Base-by-base conservation (phyloP, 257 asterid genomes). In the Craterostigma plantagineum region DNA sequence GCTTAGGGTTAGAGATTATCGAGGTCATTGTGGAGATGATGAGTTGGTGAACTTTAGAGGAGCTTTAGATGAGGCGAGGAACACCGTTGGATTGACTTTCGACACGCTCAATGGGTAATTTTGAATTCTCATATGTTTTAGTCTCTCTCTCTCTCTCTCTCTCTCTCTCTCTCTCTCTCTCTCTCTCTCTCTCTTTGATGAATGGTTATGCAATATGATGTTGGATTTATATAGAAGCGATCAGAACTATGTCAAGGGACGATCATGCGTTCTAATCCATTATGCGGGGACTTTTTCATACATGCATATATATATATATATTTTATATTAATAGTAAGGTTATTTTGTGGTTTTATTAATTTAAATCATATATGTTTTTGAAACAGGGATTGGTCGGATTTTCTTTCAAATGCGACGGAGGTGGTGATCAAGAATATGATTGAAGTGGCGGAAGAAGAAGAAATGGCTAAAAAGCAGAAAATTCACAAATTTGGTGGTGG, bases 11-110 rank as follows among this genome's bases (percentile, higher is more conserved):
- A 65, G 60, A 38, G 81, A 72, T 35, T 40, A 62, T 40, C 30
- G 30, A 23, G 73, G 73, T 10, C 55, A 47, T 1, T 46, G 73
- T 33, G 47, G 68, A 1, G 16, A 46, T 0, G 38, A 57, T 40
- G 90, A 84, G 0, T 33, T 77, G 30, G 66, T 48, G 2, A 57
- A 59, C 50, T 84, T 74, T 45, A 46, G 52, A 4, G 14, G 51
- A 38, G 92, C 96, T 11, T 68, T 84, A 7, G 82, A 77, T 39
- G 85, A 72, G 64, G 96, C 93, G 0, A 80, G 51, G 9, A 47
- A 51, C 54, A 84, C 85, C 15, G 96, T 84, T 14, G 96, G 96
- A 2, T 53, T 84, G 17, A 72, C 96, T 4, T 84, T 84, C 38
- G 92, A 84, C 55, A 77, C 82, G 3, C 18, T 58, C 18, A 54